These are phyloP conservation scores for Anastatica hierochuntica DNA, from an alignment of 345 rosid species.

Conservation along the genomic window DNA sequence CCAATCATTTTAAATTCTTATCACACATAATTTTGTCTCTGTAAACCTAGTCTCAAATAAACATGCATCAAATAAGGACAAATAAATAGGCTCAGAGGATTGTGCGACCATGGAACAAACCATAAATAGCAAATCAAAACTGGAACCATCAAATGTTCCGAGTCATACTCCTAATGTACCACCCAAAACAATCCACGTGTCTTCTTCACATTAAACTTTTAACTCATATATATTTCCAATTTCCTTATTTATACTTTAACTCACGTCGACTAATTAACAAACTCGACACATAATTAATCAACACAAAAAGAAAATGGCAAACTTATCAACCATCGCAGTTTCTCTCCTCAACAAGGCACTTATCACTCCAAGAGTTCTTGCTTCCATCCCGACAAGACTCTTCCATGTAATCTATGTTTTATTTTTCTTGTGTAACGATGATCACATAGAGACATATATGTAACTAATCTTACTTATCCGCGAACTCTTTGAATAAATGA, in stretches of 20 bases:
- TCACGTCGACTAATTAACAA: conserved; percentile 7
- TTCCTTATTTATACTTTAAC: no score
- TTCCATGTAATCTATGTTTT: conserved; percentile 17
- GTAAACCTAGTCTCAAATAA: no score
- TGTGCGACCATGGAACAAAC: no score
- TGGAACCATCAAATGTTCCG: conserved; percentile 14
- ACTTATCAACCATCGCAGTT: conserved; percentile 12
- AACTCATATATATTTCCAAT: no score
- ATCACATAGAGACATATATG: neutral
- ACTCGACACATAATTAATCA: neutral
- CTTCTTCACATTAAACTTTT: neutral
- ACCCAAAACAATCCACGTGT: conserved; percentile 15
- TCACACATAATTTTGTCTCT: no score
- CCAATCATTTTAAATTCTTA: no score
- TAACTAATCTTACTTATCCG: neutral
- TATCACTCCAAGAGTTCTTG: conserved; percentile 12
- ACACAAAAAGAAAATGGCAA: conserved; percentile 14
- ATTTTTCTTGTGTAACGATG: neutral
- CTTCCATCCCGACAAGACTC: conserved; percentile 14
- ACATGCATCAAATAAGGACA: no score
- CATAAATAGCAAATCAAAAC: conserved; percentile 11
- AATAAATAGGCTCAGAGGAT: no score
- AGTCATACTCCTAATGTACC: conserved; percentile 17
- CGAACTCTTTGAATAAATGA: neutral
- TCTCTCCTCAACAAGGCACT: conserved; percentile 18